Evolutionary conservation across 345 rosid genomes (phyloP), one percentile per base, ranked within the genome.

Genomic region (Tarenaya hassleriana): DNA sequence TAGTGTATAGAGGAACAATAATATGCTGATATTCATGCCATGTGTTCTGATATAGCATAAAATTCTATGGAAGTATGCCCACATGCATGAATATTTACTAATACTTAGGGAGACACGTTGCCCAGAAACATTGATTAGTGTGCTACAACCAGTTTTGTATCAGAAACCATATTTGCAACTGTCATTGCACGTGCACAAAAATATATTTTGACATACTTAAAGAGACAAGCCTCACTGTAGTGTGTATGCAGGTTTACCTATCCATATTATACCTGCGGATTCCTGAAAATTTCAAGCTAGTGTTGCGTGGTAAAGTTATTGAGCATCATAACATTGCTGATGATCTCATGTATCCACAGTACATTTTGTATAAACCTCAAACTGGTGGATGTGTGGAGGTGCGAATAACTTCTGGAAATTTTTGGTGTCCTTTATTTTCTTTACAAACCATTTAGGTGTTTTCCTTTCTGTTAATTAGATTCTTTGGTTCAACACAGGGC

Each of bases 201-300:
- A 46, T 7, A 16, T 8, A 14, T 42, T 12, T 42, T 7, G 16
- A 13, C 21, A 42, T 42, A 38, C 16, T 27, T 49, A 7, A 40
- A 40, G 29, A 24, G 29, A 24, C 29, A 24, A 5, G 3, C 5
- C 29, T 24, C 29, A 41, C 67, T 55, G 56, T 27, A 54, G 15
- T 45, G 18, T 16, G 29, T 52, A 8, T 19, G 20, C 76, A 87
- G 96, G 95, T 72, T 34, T 92, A 92, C 66, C 47, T 88, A 41
- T 88, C 95, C 50, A 85, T 92, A 38, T 59, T 92, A 69, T 92
- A 92, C 75, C 63, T 92, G 79, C 78, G 86, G 56, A 66, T 83
- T 56, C 96, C 96, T 27, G 68, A 68, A 52, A 73, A 69, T 64
- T 92, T 92, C 78, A 73, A 57, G 58, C 77, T 88, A 61, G 42